Evolutionary conservation across 371 early-diverging fungal genomes (phyloP).

Genomic region (Syncephalastrum sp.): DNA sequence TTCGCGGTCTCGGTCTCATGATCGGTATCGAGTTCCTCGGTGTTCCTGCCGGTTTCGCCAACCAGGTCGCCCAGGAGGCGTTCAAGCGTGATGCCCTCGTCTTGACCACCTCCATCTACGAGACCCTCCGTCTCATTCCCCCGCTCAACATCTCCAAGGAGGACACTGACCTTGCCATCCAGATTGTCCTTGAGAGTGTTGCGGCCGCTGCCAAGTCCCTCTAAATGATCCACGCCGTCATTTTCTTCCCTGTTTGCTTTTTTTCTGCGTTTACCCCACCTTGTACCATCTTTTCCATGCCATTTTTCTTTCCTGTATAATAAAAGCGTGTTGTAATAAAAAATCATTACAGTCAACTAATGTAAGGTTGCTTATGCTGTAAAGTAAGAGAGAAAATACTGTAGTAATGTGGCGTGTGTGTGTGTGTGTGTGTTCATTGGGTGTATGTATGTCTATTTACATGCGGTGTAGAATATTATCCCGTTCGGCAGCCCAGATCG

Average conservation of each 20-base stretch:
- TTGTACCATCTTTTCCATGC: no score
- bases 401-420: no score
- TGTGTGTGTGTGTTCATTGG: no score
- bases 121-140: conserved; percentile 59
- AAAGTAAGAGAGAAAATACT: no score
- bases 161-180: conserved; percentile 48
- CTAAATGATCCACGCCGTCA: conserved; percentile 3
- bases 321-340: no score
- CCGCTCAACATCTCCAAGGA: conserved; percentile 54
- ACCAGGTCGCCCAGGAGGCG: conserved; percentile 35
- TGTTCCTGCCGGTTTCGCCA: conserved; percentile 42
- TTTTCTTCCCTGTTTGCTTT: conserved; percentile 2
- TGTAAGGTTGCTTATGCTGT: no score
- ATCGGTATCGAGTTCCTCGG: conserved; percentile 58
- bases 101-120: conserved; percentile 57
- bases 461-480: no score
- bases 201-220: conserved; percentile 31
- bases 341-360: no score
- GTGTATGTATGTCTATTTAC: no score
- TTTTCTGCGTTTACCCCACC: no score
- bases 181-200: conserved; percentile 38
- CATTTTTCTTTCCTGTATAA: no score
- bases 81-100: conserved; percentile 47
- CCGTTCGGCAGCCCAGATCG: conserved; percentile 22
- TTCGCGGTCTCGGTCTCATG: conserved; percentile 63